Base-by-base conservation (phyloP, 2,329 filamentous ascomycete species). In the Scorias spongiosa region DNA sequence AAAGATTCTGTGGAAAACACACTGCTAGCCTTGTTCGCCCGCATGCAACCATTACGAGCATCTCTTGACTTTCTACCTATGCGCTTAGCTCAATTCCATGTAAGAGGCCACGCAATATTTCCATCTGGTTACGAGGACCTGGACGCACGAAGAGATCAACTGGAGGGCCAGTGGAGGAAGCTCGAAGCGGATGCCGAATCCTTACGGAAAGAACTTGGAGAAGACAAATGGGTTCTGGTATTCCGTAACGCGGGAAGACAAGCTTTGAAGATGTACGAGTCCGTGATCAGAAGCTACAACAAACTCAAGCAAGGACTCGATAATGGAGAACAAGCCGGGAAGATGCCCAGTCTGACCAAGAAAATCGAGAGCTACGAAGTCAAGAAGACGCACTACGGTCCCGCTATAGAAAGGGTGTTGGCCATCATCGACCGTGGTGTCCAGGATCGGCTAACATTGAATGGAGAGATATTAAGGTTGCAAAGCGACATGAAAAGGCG, bases 391-490 rank as follows among this genome's bases (percentile, higher is more conserved):
- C 89, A 96, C 60, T 98, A 96, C 57, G 83, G 87, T 1, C 85
- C 88, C 9, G 89, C 91, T 1, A 93, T 98, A 58, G 85, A 91
- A 59, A 77, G 88, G 37, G 86, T 98, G 7, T 66, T 96, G 14
- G 80, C 81, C 34, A 93, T 96, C 58, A 95, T 96, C 42, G 86
- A 95, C 54, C 89, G 86, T 58, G 91, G 91, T n/a, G 82, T 96
- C 56, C 84, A 84, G 58, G 87, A 96, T 57, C 78, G 91, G n/a
- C 70, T 95, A 41, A 96, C 91, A 0, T 86, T 96, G 44, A 96
- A 98, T 57, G 91, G 91, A 39, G 91, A 96, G 63, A 91, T 96
- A 49, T 64, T 96, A 26, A 78, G 87, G 39, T 69, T 96, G 29
- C 81, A 94, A 55, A 76, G 78, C 6, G 88, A 96, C 54, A 82